A percentile compares a stretch with the other conserved stretches of the same genome.
These are phyloP conservation scores for Aureobasidium sp. DNA, from an alignment of 2,329 filamentous ascomycete species.

Conservation along the genomic window DNA sequence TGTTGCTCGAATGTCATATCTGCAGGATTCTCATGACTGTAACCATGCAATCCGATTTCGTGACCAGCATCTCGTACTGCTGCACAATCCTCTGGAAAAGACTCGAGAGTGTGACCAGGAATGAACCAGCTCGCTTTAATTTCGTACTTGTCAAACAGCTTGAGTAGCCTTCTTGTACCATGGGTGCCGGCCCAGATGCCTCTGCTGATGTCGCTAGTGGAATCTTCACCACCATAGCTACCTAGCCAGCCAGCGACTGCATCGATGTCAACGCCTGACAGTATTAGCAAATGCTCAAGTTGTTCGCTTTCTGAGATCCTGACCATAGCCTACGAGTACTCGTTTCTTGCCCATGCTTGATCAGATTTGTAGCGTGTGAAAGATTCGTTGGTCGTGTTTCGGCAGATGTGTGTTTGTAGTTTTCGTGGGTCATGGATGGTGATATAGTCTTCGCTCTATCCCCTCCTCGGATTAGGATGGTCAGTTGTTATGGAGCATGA, in stretches of 20 bases:
- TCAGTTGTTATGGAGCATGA: no score
- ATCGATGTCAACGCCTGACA: conserved; percentile 49
- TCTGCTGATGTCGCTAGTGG: conserved; percentile 45
- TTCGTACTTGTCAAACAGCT: conserved; percentile 62
- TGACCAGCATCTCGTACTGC: conserved; percentile 55
- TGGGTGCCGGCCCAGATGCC: conserved; percentile 61
- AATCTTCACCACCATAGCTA: conserved; percentile 66
- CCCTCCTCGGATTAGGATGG: no score
- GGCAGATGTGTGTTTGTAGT: no score
- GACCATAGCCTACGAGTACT: conserved; percentile 24
- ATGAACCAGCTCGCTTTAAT: conserved; percentile 64
- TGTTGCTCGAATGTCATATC: conserved; percentile 70
- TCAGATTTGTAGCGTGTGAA: no score
- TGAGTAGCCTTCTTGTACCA: conserved; percentile 57
- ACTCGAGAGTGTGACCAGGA: conserved; percentile 55
- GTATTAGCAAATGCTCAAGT: no score
- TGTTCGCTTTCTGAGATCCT: not conserved
- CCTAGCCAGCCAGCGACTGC: conserved; percentile 71
- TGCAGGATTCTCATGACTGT: conserved; percentile 64
- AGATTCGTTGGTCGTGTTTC: no score
- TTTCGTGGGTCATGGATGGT: no score
- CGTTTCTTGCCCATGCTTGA: conserved; percentile 17
- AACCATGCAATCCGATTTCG: conserved; percentile 62
- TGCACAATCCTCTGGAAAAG: conserved; percentile 57
- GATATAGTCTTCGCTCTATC: no score